phyloP scores from a whole-genome alignment of 1,284 basidiomycete species.

The Naganishia sp. region DNA sequence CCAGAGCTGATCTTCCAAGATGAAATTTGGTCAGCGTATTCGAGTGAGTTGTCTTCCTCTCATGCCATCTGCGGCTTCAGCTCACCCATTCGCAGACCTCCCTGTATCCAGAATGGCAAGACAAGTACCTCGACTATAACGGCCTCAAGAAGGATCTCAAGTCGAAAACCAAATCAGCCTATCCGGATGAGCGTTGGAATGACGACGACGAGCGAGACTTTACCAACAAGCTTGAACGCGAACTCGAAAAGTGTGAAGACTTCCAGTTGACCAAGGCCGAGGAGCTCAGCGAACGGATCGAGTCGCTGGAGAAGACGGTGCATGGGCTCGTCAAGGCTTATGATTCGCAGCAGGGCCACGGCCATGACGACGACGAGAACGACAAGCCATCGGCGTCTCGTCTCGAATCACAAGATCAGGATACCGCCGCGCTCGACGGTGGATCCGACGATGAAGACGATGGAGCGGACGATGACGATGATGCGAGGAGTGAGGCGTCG shows the following conservation, averaged over 20 bases:
- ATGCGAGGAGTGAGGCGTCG: constrained; percentile 64
- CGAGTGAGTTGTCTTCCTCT: constrained; percentile 59
- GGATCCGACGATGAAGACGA: constrained; percentile 65
- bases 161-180: constrained; percentile 41
- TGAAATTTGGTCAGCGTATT: constrained; percentile 91
- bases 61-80: constrained; percentile 28
- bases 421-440: constrained; percentile 64
- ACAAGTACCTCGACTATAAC: constrained; percentile 87
- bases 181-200: constrained; percentile 61
- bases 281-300: constrained; percentile 77
- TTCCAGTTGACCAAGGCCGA: constrained; percentile 91
- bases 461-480: constrained; percentile 59
- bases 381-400: constrained; percentile 53
- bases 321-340: constrained; percentile 71
- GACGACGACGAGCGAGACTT: constrained; percentile 79
- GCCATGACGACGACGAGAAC: constrained; percentile 42
- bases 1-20: constrained; percentile 37
- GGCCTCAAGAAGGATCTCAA: constrained; percentile 87
- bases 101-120: constrained; percentile 84
- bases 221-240: constrained; percentile 72
- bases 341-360: constrained; percentile 44
- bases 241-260: constrained; percentile 93
- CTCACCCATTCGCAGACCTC: constrained; percentile 62
- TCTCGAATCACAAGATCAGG: constrained; percentile 57
- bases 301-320: constrained; percentile 75